Conservation (phyloP, 176 grass and related monocot species). For the Phoenix dactylifera region DNA sequence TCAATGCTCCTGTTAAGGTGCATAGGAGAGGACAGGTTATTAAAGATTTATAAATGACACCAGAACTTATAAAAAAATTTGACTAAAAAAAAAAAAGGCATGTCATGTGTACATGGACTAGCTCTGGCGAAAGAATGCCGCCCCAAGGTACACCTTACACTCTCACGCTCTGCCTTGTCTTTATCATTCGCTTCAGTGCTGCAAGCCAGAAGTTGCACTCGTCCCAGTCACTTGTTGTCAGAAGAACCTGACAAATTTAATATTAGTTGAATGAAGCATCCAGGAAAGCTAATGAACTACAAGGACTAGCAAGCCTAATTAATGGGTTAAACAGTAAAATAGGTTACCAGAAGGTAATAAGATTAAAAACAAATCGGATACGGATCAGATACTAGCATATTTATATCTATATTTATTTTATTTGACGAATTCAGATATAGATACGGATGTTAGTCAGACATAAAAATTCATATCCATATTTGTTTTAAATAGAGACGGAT, state of each 20-base stretch:
- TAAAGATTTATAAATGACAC: not conserved
- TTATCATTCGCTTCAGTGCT: constrained; percentile 91
- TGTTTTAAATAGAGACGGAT: no score
- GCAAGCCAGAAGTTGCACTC: constrained; percentile 98
- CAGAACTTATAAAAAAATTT: not conserved
- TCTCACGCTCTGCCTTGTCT: constrained; percentile 67
- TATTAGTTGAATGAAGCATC: no score
- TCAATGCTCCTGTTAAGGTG: not conserved
- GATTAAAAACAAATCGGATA: no score
- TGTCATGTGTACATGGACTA: constrained; percentile 38
- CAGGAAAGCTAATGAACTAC: no score
- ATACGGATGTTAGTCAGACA: no score
- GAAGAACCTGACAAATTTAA: constrained; percentile 34
- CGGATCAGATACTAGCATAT: no score
- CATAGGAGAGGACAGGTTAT: not conserved
- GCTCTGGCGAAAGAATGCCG: constrained; percentile 14
- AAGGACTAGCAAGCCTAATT: no score
- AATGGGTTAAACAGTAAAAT: not conserved
- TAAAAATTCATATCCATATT: no score
- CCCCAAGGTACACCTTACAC: constrained; percentile 26
- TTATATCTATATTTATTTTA: no score
- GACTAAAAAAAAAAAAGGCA: no score
- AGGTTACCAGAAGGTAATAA: not conserved
- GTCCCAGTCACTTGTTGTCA: constrained; percentile 95
- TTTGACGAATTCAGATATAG: no score